Conservation (phyloP, 305 asterid genomes). For the Nicotiana rustica region DNA sequence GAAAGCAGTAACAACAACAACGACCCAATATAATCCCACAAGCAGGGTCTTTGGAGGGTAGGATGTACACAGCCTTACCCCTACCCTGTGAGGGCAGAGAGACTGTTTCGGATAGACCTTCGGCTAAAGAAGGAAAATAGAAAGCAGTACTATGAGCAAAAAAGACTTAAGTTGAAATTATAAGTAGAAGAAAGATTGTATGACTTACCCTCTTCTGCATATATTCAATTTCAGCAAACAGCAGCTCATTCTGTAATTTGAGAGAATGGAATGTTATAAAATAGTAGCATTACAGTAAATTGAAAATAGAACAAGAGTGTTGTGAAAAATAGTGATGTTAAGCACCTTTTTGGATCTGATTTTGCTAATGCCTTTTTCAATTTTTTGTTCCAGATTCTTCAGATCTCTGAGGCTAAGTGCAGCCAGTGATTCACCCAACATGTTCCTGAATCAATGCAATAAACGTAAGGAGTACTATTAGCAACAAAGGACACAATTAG, state of each 20-base stretch:
- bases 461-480: background rate
- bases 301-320: no score
- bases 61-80: no score
- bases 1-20: background rate
- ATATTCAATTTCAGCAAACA: constrained; percentile 81
- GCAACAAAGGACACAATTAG: background rate
- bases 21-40: no score
- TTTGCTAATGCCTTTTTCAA: constrained; percentile 70
- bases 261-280: background rate
- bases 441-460: constrained; percentile 51
- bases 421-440: constrained; percentile 77
- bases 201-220: constrained; percentile 87
- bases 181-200: background rate
- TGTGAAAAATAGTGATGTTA: background rate
- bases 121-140: no score
- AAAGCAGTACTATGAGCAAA: background rate
- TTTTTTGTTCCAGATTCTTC: constrained; percentile 64
- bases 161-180: background rate
- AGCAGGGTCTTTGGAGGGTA: no score
- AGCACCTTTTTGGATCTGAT: constrained; percentile 78
- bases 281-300: background rate
- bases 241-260: constrained; percentile 72
- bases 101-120: no score
- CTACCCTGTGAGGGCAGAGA: no score
- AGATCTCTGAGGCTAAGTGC: constrained; percentile 58